Conservation (phyloP, 345 rosid species). For the Citrus reticulata region DNA sequence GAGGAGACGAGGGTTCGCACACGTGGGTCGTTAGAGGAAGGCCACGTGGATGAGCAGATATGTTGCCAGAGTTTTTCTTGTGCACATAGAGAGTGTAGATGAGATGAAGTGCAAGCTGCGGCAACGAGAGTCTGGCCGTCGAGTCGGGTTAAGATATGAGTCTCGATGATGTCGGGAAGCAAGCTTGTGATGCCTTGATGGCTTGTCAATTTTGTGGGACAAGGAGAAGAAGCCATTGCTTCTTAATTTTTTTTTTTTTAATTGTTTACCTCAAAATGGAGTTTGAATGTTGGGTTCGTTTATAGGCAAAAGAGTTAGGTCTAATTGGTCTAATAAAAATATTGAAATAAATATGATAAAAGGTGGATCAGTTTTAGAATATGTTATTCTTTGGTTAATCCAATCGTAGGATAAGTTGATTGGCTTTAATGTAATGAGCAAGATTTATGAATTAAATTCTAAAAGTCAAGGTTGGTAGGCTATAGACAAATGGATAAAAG, state of each 20-base stretch:
- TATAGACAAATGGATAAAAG: too few species aligned
- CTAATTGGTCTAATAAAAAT: background rate
- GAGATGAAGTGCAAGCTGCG: conserved; percentile 43
- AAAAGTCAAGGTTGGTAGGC: background rate
- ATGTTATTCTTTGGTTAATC: too few species aligned
- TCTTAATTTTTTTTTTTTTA: too few species aligned
- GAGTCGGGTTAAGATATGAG: conserved; percentile 61
- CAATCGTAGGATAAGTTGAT: background rate
- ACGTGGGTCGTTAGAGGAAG: conserved; percentile 44
- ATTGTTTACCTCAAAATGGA: background rate
- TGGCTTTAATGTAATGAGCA: too few species aligned
- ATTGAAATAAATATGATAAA: background rate
- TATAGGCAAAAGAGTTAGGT: background rate
- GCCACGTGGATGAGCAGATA: conserved; percentile 54
- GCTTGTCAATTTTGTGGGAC: background rate
- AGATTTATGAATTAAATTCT: background rate
- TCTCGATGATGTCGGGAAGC: conserved; percentile 47
- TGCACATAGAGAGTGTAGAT: conserved; percentile 38
- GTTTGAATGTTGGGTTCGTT: background rate
- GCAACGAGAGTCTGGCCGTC: conserved; percentile 65
- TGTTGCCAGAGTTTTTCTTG: conserved; percentile 52
- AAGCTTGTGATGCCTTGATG: conserved; percentile 28
- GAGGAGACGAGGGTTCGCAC: conserved; percentile 34
- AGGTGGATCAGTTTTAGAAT: background rate
- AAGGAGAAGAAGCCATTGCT: background rate